Evolutionary conservation across 2,329 filamentous ascomycete species (phyloP), one percentile per base, ranked within the genome.

Genomic region (Fusarium longipes): DNA sequence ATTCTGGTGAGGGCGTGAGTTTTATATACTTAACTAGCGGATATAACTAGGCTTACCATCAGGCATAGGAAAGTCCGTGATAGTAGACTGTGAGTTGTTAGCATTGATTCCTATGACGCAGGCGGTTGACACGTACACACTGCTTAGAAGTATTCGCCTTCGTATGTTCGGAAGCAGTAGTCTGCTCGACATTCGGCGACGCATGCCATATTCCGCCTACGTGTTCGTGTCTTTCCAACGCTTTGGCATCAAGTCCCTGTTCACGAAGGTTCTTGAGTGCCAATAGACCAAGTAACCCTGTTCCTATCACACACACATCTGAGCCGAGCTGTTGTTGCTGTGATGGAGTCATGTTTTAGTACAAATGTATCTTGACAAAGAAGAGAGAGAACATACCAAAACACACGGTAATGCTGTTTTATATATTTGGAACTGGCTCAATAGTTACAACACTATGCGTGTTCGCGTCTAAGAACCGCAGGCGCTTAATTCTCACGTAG

Each of bases 151-250:
- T 74, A 45, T 77, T 77, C 11, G 69, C 61, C 38, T 63, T 73
- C 6, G 74, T 77, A 18, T 63, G 65, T 33, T 70, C 63, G 12
- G 81, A 74, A 8, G 77, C 78, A 27, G 79, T 75, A 6, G 78
- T 80, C 58, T 78, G 75, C 48, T 77, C 59, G 8, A 47, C 18
- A 32, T 79, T 71, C 14, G 73, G 67, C 17, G 76, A 80, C 47
- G 77, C 78, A 40, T 77, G 74, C 81, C 81, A 83, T 8, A 80
- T 73, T 6, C 82, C 81, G 11, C 81, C 81, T 33, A 82, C 67
- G 44, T 75, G 75, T 24, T 76, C 67, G 40, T 80, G 76, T 38
- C 76, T 73, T 55, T 83, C 82, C 42, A 83, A 81, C 1, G 77
- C 79, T 10, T 75, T 77, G 11, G 77, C 80, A 10, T 79, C 64